Evolutionary conservation across 306 rosid species (phyloP).

Genomic region (Trifolium repens): DNA sequence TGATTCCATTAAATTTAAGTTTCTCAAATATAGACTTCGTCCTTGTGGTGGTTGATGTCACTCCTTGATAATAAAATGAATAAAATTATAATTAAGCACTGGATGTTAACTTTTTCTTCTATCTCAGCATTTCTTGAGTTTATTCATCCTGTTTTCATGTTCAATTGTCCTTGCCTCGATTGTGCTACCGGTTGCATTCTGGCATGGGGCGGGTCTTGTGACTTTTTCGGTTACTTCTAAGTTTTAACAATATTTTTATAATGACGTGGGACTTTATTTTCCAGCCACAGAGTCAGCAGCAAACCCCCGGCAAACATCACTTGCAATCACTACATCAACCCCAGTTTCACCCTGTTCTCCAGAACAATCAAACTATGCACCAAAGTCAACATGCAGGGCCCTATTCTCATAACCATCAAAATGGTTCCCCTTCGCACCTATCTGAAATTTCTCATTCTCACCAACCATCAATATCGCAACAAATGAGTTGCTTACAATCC

Average conservation of each 20-base stretch:
- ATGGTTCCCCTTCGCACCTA: slow-evolving; percentile 71
- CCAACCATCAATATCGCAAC: slow-evolving; percentile 83
- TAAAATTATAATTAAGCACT: slow-evolving; percentile 20
- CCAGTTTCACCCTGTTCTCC: slow-evolving; percentile 83
- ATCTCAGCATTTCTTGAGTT: slow-evolving; percentile 11
- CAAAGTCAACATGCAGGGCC: slow-evolving; percentile 74
- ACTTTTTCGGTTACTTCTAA: slow-evolving; percentile 1
- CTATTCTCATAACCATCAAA: slow-evolving; percentile 80
- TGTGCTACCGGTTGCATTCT: slow-evolving; percentile 35
- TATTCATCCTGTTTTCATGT: slow-evolving; percentile 19
- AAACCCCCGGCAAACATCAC: slow-evolving; percentile 69
- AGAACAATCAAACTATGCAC: slow-evolving; percentile 74
- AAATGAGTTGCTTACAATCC: slow-evolving; percentile 79
- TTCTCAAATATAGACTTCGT: slow-evolving; percentile 29
- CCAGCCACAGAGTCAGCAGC: slow-evolving; percentile 79
- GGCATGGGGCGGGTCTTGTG: slow-evolving; percentile 21
- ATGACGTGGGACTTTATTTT: slow-evolving; percentile 5
- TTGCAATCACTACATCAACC: slow-evolving; percentile 80
- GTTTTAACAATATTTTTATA: slow-evolving; percentile 1
- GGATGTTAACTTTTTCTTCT: not conserved
- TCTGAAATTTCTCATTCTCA: slow-evolving; percentile 82
- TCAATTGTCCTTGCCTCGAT: not conserved
- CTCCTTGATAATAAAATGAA: slow-evolving; percentile 3
- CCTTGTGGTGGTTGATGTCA: slow-evolving; percentile 16
- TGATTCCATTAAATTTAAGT: slow-evolving; percentile 18